These are phyloP conservation scores for Aquilaria sinensis DNA, from an alignment of 345 rosid genomes.

Conservation along the genomic window DNA sequence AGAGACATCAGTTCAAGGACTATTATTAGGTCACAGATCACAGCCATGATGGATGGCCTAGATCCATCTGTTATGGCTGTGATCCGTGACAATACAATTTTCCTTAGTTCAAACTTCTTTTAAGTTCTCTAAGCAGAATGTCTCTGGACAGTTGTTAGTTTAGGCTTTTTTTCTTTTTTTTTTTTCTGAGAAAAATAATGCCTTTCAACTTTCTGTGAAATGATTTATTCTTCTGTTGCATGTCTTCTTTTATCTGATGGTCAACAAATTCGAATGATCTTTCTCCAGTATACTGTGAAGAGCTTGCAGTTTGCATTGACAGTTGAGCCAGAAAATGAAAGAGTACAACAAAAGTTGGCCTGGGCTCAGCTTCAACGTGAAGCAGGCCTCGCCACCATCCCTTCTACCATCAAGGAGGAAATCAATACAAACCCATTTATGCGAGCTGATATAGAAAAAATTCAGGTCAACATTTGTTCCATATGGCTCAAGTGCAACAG, in stretches of 20 bases:
- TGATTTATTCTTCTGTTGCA: neutral
- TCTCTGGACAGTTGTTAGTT: no score
- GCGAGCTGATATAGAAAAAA: conserved; percentile 60
- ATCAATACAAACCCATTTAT: conserved; percentile 82
- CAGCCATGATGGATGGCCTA: no score
- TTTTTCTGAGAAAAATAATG: neutral
- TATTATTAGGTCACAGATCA: no score
- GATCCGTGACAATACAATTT: no score
- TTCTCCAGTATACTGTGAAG: conserved; percentile 78
- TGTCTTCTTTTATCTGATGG: neutral
- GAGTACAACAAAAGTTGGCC: conserved; percentile 58
- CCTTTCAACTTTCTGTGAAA: neutral
- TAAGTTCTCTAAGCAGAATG: neutral
- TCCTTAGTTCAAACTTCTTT: neutral
- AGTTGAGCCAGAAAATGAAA: conserved; percentile 67
- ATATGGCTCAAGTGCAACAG: neutral
- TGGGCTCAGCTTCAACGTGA: conserved; percentile 78
- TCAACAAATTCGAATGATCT: conserved; percentile 1
- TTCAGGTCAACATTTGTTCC: conserved; percentile 32
- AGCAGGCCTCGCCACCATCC: conserved; percentile 73
- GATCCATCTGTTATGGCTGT: no score
- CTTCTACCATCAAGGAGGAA: conserved; percentile 86
- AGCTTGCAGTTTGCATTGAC: conserved; percentile 80
- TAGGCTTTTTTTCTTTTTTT: no score
- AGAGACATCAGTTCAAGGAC: neutral